Conservation (phyloP, 805 yeast species). For the Wickerhamiella occidentalis region DNA sequence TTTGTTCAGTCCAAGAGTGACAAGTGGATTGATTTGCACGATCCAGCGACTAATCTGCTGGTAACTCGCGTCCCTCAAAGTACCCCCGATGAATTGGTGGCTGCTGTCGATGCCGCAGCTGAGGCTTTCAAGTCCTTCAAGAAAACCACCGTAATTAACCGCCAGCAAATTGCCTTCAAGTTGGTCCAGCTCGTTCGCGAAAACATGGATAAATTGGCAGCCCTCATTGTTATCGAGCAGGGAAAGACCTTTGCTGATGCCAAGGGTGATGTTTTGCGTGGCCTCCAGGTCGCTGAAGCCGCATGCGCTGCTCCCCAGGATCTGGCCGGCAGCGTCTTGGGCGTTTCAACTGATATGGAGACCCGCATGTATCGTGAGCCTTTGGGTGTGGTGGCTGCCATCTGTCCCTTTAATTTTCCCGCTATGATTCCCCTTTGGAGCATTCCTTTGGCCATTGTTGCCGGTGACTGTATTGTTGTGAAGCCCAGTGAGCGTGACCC, state of each 20-base stretch:
- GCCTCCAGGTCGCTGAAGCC: slow-evolving; percentile 68
- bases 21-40: slow-evolving; percentile 57
- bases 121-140: slow-evolving; percentile 50
- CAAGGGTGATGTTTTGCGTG: slow-evolving; percentile 60
- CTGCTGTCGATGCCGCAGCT: slow-evolving; percentile 53
- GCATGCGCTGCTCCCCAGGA: slow-evolving; percentile 53
- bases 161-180: slow-evolving; percentile 57
- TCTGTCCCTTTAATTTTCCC: slow-evolving; percentile 73
- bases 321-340: slow-evolving; percentile 49
- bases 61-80: slow-evolving; percentile 62
- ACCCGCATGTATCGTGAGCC: slow-evolving; percentile 62
- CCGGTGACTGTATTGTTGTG: slow-evolving; percentile 63
- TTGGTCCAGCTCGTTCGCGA: slow-evolving; percentile 50
- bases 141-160: slow-evolving; percentile 36
- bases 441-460: slow-evolving; percentile 47
- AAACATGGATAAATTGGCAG: slow-evolving; percentile 58
- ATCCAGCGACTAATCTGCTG: slow-evolving; percentile 61
- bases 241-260: slow-evolving; percentile 71
- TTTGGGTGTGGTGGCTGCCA: slow-evolving; percentile 64
- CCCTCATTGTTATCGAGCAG: slow-evolving; percentile 54
- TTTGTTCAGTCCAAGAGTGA: slow-evolving; percentile 38
- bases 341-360: slow-evolving; percentile 64
- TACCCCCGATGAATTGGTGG: slow-evolving; percentile 50
- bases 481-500: slow-evolving; percentile 69
- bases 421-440: slow-evolving; percentile 73